Evolutionary conservation across 345 rosid genomes (phyloP).

Genomic region (thale cress (Arabidopsis thaliana)): DNA sequence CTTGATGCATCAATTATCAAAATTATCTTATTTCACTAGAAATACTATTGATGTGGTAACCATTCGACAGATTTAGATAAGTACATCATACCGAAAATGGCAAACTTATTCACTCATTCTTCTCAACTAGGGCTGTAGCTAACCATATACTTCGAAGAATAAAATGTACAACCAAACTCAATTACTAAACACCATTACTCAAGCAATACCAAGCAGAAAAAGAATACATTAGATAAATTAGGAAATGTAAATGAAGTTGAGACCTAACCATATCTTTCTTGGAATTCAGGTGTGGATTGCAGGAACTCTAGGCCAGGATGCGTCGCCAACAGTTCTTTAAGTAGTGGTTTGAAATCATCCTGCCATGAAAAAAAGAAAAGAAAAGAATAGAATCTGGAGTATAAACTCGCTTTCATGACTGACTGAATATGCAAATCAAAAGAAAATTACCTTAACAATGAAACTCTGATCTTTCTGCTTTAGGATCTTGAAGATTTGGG

Average conservation of each 20-base stretch:
- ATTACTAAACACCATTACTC: background rate
- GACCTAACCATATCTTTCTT: conserved; percentile 96
- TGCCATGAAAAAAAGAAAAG: conserved; percentile 32
- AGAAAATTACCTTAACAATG: conserved; percentile 66
- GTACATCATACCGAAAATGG: background rate
- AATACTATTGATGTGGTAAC: background rate
- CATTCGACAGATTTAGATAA: background rate
- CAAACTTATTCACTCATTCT: background rate
- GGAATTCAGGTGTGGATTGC: conserved; percentile 97
- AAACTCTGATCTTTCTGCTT: conserved; percentile 74
- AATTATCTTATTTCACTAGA: background rate
- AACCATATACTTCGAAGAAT: background rate
- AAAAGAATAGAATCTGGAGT: background rate
- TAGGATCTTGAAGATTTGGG: conserved; percentile 74
- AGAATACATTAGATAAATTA: background rate
- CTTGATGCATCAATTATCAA: background rate
- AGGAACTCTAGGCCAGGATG: conserved; percentile 98
- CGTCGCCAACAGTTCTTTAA: conserved; percentile 87
- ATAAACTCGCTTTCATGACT: background rate
- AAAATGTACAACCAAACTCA: conserved; percentile 5
- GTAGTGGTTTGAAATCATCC: conserved; percentile 94
- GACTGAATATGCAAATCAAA: background rate
- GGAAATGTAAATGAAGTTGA: conserved; percentile 1
- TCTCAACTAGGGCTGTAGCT: background rate
- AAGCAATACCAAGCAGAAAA: background rate